phyloP scores from a whole-genome alignment of 805 yeast species.

The Kodamaea sagamina region DNA sequence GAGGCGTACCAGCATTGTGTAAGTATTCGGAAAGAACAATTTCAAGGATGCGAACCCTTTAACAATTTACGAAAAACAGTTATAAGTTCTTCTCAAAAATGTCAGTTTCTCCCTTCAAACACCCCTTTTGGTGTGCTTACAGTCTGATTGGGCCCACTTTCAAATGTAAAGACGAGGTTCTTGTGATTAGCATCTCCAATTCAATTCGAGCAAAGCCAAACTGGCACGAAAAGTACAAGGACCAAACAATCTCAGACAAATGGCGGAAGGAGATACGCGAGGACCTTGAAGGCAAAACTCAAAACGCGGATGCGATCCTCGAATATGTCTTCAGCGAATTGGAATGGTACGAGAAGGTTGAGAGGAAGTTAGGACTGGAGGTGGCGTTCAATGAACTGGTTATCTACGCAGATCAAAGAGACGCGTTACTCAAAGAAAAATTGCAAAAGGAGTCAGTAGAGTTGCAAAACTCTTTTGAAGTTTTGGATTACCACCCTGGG shows the following conservation, averaged over 20 bases:
- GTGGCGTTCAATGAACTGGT: slow-evolving; percentile 13
- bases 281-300: slow-evolving; percentile 7
- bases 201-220: slow-evolving; percentile 27
- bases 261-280: slow-evolving; percentile 28
- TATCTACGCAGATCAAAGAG: slow-evolving; percentile 11
- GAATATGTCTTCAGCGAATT: slow-evolving; percentile 19
- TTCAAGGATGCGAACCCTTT: no score
- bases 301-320: slow-evolving; percentile 14
- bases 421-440: slow-evolving; percentile 2
- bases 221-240: slow-evolving; percentile 29
- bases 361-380: slow-evolving; percentile 11
- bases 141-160: slow-evolving; percentile 7
- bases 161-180: slow-evolving; percentile 18
- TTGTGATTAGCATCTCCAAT: slow-evolving; percentile 19
- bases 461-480: slow-evolving; percentile 7
- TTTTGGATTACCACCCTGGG: slow-evolving; percentile 19
- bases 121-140: slow-evolving; percentile 13
- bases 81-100: no score
- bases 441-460: slow-evolving; percentile 4
- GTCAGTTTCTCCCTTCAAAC: slow-evolving; percentile 13
- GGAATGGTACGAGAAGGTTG: slow-evolving; percentile 17
- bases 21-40: no score
- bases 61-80: no score
- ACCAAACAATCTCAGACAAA: slow-evolving; percentile 23
- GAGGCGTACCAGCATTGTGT: no score